These are phyloP conservation scores for Suhomyces yuchorum DNA, from an alignment of 1,139 yeast species.

Conservation along the genomic window DNA sequence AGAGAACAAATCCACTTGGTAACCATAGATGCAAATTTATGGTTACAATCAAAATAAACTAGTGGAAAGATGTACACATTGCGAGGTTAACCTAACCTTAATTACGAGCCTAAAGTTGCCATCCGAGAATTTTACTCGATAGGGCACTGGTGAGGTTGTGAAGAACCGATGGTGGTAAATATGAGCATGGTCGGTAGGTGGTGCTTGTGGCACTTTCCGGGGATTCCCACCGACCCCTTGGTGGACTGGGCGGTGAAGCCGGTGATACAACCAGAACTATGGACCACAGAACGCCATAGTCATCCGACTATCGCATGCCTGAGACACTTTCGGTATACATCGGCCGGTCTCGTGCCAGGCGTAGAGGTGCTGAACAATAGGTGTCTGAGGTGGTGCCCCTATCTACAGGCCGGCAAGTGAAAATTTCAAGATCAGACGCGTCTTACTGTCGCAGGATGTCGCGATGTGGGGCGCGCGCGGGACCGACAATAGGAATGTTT, in stretches of 20 bases:
- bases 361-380: neutral
- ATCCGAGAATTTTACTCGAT: neutral
- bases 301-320: no score
- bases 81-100: neutral
- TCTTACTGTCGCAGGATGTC: conserved; percentile 8
- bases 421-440: conserved; percentile 6
- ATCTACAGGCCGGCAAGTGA: neutral
- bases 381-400: neutral
- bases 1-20: neutral
- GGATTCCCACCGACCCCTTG: no score
- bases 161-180: neutral
- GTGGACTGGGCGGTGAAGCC: no score
- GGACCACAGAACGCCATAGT: no score
- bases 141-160: neutral
- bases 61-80: neutral
- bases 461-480: conserved; percentile 3
- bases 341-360: neutral
- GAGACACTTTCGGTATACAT: neutral
- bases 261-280: no score
- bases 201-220: neutral
- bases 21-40: neutral
- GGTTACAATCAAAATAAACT: neutral
- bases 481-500: conserved; percentile 8
- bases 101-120: neutral
- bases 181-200: neutral